These are phyloP conservation scores for Alternaria panax DNA, from an alignment of 2,329 filamentous ascomycete species.

Conservation along the genomic window DNA sequence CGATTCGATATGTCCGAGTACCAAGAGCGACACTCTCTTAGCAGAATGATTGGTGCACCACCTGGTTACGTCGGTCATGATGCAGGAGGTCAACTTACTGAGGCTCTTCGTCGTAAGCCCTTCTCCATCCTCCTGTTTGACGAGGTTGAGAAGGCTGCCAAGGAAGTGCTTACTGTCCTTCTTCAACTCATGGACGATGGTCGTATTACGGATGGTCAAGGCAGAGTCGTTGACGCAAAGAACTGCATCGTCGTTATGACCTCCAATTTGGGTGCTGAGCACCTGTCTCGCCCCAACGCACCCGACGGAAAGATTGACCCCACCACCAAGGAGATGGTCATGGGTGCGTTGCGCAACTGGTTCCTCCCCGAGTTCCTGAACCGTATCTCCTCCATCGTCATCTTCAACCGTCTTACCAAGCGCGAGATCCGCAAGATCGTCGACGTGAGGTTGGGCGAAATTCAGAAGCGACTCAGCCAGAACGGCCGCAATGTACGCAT, in stretches of 20 bases:
- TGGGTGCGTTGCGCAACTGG: constrained; percentile 89
- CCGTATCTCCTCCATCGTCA: constrained; percentile 93
- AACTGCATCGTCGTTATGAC: constrained; percentile 99
- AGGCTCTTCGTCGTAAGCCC: constrained; percentile 89
- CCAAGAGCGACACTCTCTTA: constrained; percentile 93
- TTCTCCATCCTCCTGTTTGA: constrained; percentile 99
- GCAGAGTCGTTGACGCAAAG: constrained; percentile 89
- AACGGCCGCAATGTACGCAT: constrained; percentile 90
- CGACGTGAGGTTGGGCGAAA: constrained; percentile 84
- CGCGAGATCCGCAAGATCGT: constrained; percentile 94
- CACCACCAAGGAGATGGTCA: constrained; percentile 86
- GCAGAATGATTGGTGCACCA: constrained; percentile 96
- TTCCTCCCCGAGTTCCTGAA: constrained; percentile 99
- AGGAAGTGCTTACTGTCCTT: constrained; percentile 94
- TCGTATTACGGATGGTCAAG: constrained; percentile 97
- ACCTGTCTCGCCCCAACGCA: constrained; percentile 78
- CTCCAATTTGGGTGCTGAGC: constrained; percentile 94
- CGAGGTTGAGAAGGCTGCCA: constrained; percentile 97
- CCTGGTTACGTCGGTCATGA: constrained; percentile 98
- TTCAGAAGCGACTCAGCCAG: constrained; percentile 85
- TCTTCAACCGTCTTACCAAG: constrained; percentile 95
- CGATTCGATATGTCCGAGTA: constrained; percentile 99
- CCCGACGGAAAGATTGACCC: constrained; percentile 86
- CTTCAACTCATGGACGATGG: constrained; percentile 99
- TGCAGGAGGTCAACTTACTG: constrained; percentile 92